These are phyloP conservation scores for Calamus simplicifolius DNA, from an alignment of 176 grass and related monocot species.

Conservation along the genomic window DNA sequence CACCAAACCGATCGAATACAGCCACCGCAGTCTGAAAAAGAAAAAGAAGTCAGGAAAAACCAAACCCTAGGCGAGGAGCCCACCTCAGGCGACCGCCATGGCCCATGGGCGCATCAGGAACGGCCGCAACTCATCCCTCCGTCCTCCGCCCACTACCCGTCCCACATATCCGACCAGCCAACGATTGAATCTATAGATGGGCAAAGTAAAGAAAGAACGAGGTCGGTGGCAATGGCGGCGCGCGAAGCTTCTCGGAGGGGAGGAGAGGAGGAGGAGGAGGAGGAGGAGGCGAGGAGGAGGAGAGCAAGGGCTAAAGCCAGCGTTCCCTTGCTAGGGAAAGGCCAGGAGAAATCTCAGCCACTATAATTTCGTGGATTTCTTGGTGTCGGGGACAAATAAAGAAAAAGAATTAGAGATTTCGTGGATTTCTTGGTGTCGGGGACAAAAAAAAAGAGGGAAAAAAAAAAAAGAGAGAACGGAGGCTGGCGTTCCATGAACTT, in stretches of 20 bases:
- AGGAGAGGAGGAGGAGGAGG: neutral
- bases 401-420: neutral
- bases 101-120: conserved; percentile 25
- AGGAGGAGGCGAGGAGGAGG: neutral
- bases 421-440: conserved; percentile 56
- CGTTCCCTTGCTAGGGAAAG: neutral
- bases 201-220: neutral
- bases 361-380: conserved; percentile 86
- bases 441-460: neutral
- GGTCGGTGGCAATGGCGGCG: neutral
- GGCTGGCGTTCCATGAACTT: neutral
- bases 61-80: neutral
- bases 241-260: neutral
- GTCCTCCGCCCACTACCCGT: neutral
- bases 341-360: conserved; percentile 73
- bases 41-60: conserved; percentile 1
- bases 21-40: conserved; percentile 22
- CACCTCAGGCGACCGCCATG: conserved; percentile 51
- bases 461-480: neutral
- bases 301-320: neutral
- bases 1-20: conserved; percentile 42
- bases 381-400: conserved; percentile 4
- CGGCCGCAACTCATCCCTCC: conserved; percentile 15
- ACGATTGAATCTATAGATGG: too few species aligned
- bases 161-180: neutral